phyloP scores from a whole-genome alignment of 768 basidiomycete genomes.

The Pulveroboletus sp. region DNA sequence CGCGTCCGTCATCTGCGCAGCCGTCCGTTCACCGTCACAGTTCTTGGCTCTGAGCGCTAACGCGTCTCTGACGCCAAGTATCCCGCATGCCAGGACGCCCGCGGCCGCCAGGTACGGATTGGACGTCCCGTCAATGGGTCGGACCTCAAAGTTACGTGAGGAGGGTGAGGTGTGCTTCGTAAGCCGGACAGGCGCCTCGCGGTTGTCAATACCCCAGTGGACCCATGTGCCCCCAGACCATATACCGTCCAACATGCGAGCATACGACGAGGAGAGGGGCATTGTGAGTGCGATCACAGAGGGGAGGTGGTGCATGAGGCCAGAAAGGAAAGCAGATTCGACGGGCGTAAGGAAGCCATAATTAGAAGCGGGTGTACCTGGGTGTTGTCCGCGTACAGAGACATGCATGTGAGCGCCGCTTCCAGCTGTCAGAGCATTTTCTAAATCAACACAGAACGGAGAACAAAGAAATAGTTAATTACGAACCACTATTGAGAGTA shows the following conservation, averaged over 20 bases:
- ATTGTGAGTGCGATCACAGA: slow-evolving; percentile 56
- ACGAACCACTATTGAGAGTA: slow-evolving; percentile 36
- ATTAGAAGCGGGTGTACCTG: slow-evolving; percentile 15
- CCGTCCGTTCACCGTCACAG: slow-evolving; percentile 31
- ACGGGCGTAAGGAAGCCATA: slow-evolving; percentile 35
- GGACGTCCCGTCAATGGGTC: slow-evolving; percentile 60
- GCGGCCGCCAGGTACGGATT: slow-evolving; percentile 60
- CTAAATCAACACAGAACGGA: not conserved
- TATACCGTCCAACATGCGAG: slow-evolving; percentile 61
- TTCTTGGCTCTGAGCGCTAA: slow-evolving; percentile 38
- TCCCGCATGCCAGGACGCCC: slow-evolving; percentile 52
- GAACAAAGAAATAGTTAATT: not conserved
- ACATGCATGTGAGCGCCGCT: slow-evolving; percentile 63
- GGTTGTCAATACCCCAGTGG: slow-evolving; percentile 67
- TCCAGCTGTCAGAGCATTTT: slow-evolving; percentile 38
- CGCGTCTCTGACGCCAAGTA: slow-evolving; percentile 45
- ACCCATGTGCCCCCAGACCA: slow-evolving; percentile 74
- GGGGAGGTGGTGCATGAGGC: slow-evolving; percentile 56
- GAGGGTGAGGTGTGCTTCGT: slow-evolving; percentile 43
- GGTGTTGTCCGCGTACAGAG: slow-evolving; percentile 46
- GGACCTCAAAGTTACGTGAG: slow-evolving; percentile 62
- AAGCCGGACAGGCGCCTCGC: slow-evolving; percentile 63
- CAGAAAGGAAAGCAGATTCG: slow-evolving; percentile 61
- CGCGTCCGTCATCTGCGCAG: slow-evolving; percentile 42
- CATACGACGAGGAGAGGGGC: slow-evolving; percentile 60